Percentiles rank a stretch among this genome's conserved stretches.
Evolutionary conservation across 2,329 filamentous ascomycete species (phyloP).

Genomic region (Pseudocercospora fuligena): DNA sequence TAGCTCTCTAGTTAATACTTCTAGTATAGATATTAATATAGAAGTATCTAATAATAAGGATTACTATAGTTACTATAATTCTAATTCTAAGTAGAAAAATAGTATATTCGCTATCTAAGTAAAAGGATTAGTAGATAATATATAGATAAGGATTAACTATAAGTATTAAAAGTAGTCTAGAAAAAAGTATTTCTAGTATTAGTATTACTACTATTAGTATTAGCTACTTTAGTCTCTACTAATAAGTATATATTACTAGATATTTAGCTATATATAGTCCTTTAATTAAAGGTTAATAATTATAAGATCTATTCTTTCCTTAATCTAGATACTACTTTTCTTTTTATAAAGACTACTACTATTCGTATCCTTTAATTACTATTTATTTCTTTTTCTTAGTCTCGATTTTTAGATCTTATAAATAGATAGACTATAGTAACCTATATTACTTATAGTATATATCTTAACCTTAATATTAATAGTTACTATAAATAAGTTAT

Average conservation of each 20-base stretch:
- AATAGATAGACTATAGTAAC: not conserved
- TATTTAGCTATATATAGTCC: constrained; percentile 6
- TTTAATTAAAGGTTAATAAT: not conserved
- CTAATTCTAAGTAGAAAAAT: not conserved
- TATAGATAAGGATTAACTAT: not conserved
- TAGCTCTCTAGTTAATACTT: not conserved
- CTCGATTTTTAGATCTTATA: not conserved
- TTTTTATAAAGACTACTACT: not conserved
- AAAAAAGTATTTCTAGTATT: not conserved
- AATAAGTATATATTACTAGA: not conserved
- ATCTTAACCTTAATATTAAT: constrained; percentile 8
- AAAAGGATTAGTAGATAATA: not conserved
- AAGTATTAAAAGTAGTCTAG: not conserved
- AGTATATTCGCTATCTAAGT: not conserved
- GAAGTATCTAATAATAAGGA: not conserved
- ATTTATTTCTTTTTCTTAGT: not conserved
- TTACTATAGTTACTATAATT: no score
- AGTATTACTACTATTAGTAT: not conserved
- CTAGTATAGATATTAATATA: not conserved
- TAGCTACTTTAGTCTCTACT: no score
- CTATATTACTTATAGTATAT: not conserved
- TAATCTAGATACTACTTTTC: not conserved
- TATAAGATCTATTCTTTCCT: not conserved
- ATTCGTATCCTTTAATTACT: not conserved
- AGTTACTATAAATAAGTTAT: not conserved